Conservation (phyloP, 73 alveolate genomes). For the Paramecium sexaurelia region DNA sequence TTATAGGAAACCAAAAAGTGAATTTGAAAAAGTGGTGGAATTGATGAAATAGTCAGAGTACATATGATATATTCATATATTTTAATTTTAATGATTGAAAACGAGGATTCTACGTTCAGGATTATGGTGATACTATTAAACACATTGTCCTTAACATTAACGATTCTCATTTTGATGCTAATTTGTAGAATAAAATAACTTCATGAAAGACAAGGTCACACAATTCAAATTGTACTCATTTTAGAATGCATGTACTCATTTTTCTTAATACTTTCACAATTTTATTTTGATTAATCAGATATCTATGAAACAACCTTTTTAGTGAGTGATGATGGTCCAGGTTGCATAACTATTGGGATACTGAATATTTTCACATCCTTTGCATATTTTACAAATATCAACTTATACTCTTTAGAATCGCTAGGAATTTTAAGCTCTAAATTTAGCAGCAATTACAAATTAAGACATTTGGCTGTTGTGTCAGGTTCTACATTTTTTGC, state of each 20-base stretch:
- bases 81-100: neutral
- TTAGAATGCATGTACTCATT: conserved; percentile 9
- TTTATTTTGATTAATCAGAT: conserved; percentile 1
- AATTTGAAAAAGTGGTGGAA: neutral
- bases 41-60: neutral
- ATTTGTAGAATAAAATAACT: neutral
- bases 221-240: neutral
- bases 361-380: neutral
- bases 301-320: neutral
- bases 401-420: neutral
- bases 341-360: neutral
- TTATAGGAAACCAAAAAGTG: neutral
- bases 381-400: neutral
- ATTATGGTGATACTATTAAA: neutral
- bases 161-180: neutral
- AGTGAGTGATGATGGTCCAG: neutral
- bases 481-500: neutral
- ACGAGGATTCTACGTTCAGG: neutral
- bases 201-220: conserved; percentile 42
- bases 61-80: neutral
- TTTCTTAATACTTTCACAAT: neutral
- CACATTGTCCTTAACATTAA: neutral
- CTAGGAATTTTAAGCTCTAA: neutral
- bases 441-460: neutral
- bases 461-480: conserved; percentile 21